Evolutionary conservation across 352 stramenopile species (phyloP).

Genomic region (Elongisporangium undulatum): DNA sequence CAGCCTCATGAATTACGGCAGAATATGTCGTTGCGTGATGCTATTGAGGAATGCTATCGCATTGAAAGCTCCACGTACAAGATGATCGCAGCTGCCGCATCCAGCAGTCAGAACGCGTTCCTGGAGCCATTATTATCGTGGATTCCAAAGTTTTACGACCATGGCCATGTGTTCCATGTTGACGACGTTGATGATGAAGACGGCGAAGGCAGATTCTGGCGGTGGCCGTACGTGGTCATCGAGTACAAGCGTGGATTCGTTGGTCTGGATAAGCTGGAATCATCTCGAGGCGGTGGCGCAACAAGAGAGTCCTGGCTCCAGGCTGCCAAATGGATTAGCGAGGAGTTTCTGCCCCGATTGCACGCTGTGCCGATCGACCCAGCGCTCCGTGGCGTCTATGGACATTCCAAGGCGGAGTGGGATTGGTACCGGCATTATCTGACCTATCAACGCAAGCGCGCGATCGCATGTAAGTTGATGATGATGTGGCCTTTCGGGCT

Average conservation of each 20-base stretch:
- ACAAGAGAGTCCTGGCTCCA: constrained; percentile 40
- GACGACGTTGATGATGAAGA: constrained; percentile 67
- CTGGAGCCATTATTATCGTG: constrained; percentile 22
- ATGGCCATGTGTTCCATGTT: constrained; percentile 47
- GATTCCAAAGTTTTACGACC: constrained; percentile 44
- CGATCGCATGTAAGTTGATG: constrained; percentile 58
- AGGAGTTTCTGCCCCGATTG: constrained; percentile 50
- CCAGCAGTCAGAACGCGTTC: constrained; percentile 3
- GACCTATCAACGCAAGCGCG: constrained; percentile 52
- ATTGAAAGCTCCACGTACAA: constrained; percentile 56
- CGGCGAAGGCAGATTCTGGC: constrained; percentile 63
- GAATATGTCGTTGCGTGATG: constrained; percentile 50
- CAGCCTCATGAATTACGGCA: constrained; percentile 47
- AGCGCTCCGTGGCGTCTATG: constrained; percentile 41
- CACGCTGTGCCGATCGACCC: constrained; percentile 50
- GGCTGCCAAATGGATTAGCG: constrained; percentile 41
- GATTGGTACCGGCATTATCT: constrained; percentile 84
- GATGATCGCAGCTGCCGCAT: constrained; percentile 31
- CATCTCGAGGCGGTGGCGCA: constrained; percentile 14
- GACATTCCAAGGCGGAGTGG: constrained; percentile 63
- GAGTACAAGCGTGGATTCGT: constrained; percentile 52
- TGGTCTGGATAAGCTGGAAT: constrained; percentile 28
- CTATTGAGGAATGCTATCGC: constrained; percentile 76
- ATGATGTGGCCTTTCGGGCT: neutral
- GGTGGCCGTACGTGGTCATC: constrained; percentile 82